phyloP scores from a whole-genome alignment of 352 stramenopile species.

The Globisporangium acanthophoron region DNA sequence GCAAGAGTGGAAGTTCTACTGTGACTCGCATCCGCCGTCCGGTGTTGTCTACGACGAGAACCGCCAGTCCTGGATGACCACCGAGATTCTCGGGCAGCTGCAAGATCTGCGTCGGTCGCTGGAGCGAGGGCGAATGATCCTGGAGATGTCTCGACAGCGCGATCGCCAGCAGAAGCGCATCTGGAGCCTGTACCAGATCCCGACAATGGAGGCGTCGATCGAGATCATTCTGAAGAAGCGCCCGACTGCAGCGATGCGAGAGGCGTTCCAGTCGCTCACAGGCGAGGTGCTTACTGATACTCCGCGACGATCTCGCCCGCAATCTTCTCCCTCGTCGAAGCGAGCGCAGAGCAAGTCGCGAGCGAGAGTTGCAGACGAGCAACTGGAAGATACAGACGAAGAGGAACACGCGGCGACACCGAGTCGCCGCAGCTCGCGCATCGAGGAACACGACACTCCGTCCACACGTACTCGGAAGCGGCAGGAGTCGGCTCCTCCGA shows the following conservation, averaged over 20 bases:
- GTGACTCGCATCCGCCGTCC: conserved; percentile 49
- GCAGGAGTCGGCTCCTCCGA: background rate
- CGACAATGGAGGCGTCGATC: conserved; percentile 59
- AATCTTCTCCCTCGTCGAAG: conserved; percentile 11
- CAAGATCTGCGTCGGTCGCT: conserved; percentile 71
- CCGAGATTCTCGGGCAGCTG: conserved; percentile 66
- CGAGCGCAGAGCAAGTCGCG: background rate
- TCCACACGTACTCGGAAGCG: conserved; percentile 8
- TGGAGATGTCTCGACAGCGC: conserved; percentile 81
- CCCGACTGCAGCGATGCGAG: conserved; percentile 61
- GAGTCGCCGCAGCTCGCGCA: conserved; percentile 8
- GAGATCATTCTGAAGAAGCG: conserved; percentile 78
- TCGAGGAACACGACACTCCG: background rate
- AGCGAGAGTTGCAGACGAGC: background rate
- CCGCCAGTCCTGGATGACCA: conserved; percentile 73
- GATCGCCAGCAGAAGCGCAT: conserved; percentile 82
- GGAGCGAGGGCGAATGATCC: conserved; percentile 77
- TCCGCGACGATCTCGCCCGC: conserved; percentile 24
- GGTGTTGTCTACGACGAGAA: conserved; percentile 67
- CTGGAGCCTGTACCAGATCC: conserved; percentile 51
- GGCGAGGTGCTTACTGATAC: conserved; percentile 49
- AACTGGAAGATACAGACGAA: conserved; percentile 5
- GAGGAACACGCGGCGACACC: conserved; percentile 10
- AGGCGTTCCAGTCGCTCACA: conserved; percentile 56
- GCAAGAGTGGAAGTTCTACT: conserved; percentile 77